Evolutionary conservation across 306 rosid genomes (phyloP).

Genomic region (Prunus mongolica): DNA sequence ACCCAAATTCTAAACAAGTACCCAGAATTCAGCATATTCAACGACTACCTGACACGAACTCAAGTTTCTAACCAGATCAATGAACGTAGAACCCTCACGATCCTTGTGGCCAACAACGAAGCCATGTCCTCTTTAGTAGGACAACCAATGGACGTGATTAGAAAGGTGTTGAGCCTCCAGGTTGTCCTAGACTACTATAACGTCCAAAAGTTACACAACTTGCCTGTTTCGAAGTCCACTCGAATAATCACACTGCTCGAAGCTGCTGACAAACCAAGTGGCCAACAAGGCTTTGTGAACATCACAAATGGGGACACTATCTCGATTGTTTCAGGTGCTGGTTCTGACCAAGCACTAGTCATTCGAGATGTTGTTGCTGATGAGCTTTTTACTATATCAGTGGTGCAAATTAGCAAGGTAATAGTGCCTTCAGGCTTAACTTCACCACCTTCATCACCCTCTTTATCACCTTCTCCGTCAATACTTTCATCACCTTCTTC

Average conservation of each 20-base stretch:
- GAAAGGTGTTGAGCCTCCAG: constrained; percentile 33
- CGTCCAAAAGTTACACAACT: background rate
- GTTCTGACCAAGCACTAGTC: background rate
- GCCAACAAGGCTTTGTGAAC: constrained; percentile 25
- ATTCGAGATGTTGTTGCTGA: background rate
- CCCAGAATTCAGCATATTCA: constrained; percentile 8
- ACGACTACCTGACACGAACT: constrained; percentile 7
- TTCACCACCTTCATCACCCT: background rate
- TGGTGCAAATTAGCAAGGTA: background rate
- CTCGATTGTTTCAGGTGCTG: constrained; percentile 13
- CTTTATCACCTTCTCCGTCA: background rate
- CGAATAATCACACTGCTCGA: constrained; percentile 29
- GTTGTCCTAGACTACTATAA: constrained; percentile 33
- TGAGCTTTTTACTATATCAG: background rate
- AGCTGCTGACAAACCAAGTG: constrained; percentile 15
- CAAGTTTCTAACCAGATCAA: constrained; percentile 4
- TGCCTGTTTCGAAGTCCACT: background rate
- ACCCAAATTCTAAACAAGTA: background rate
- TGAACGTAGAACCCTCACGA: constrained; percentile 14
- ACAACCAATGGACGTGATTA: constrained; percentile 24
- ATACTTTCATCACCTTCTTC: background rate
- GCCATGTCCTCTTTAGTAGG: constrained; percentile 28
- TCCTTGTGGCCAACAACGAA: constrained; percentile 31
- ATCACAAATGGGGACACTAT: constrained; percentile 5
- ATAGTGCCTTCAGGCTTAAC: background rate